Conservation (phyloP, 495 filamentous ascomycete species). For the Penicillium robsamsonii region DNA sequence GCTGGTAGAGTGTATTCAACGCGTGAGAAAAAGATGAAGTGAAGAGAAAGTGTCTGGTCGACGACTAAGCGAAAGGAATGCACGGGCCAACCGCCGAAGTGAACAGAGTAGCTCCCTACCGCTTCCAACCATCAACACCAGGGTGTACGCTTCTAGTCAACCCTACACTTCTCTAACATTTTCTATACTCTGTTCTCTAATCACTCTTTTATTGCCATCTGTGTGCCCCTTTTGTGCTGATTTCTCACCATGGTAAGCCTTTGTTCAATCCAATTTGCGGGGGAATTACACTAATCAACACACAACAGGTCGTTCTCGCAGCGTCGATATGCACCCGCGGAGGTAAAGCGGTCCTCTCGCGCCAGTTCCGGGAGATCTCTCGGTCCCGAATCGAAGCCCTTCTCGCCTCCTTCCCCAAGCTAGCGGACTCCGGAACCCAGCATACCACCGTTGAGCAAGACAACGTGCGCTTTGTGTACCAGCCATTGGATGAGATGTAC, state of each 20-base stretch:
- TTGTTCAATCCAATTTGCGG: neutral
- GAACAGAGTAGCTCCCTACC: conserved; percentile 47
- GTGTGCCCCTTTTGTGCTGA: neutral
- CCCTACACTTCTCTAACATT: conserved; percentile 9
- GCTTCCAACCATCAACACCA: conserved; percentile 32
- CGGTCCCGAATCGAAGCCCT: conserved; percentile 94
- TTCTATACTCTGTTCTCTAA: conserved; percentile 5
- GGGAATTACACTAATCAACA: conserved; percentile 26
- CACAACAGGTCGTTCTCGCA: conserved; percentile 85
- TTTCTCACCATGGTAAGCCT: conserved; percentile 25
- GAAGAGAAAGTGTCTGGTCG: conserved; percentile 13
- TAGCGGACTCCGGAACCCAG: conserved; percentile 89
- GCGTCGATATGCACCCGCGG: conserved; percentile 98
- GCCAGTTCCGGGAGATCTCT: conserved; percentile 94
- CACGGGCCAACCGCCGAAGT: conserved; percentile 45
- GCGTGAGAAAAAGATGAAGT: conserved; percentile 15
- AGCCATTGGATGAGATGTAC: conserved; percentile 97
- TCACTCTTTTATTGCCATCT: conserved; percentile 13
- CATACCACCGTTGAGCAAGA: conserved; percentile 98
- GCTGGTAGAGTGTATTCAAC: conserved; percentile 6
- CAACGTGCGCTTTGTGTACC: conserved; percentile 99
- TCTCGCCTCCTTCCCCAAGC: conserved; percentile 93
- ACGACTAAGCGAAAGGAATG: conserved; percentile 45
- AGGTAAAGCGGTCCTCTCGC: conserved; percentile 93
- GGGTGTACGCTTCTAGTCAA: conserved; percentile 15